Conservation (phyloP, 768 basidiomycete genomes). For the Cubamyces sp. region DNA sequence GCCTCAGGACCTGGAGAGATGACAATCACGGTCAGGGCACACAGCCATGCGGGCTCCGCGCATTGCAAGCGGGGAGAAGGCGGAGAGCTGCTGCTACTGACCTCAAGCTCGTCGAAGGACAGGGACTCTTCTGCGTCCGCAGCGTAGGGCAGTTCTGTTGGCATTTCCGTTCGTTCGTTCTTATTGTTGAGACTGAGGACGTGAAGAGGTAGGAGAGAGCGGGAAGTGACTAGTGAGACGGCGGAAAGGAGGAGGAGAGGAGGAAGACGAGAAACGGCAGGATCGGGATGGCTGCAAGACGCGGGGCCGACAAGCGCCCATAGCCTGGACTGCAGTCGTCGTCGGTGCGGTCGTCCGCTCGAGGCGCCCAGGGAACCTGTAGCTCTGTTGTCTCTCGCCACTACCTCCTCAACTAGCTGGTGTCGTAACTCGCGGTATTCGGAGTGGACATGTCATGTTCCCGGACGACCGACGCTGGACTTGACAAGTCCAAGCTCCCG, state of each 20-base stretch:
- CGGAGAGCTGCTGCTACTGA: conserved; percentile 35
- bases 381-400: background rate
- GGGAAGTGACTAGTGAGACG: background rate
- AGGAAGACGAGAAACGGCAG: conserved; percentile 3
- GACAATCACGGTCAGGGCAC: background rate
- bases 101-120: conserved; percentile 89
- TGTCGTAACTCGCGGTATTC: too few relatives aligned
- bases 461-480: conserved; percentile 10
- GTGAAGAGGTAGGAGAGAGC: background rate
- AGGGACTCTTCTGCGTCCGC: conserved; percentile 92
- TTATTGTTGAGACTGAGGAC: background rate
- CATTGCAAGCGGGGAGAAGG: conserved; percentile 10
- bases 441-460: conserved; percentile 6
- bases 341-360: background rate
- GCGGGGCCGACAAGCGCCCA: conserved; percentile 15
- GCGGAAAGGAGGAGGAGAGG: background rate
- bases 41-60: background rate
- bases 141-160: conserved; percentile 91
- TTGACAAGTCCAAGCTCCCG: conserved; percentile 12
- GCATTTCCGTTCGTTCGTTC: conserved; percentile 41
- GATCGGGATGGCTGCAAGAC: conserved; percentile 15
- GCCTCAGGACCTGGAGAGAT: conserved; percentile 66
- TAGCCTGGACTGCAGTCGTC: background rate
- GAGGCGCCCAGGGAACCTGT: background rate
- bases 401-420: background rate